Conservation (phyloP, 2,329 filamentous ascomycete genomes). For the Rhynchosporium secalis region DNA sequence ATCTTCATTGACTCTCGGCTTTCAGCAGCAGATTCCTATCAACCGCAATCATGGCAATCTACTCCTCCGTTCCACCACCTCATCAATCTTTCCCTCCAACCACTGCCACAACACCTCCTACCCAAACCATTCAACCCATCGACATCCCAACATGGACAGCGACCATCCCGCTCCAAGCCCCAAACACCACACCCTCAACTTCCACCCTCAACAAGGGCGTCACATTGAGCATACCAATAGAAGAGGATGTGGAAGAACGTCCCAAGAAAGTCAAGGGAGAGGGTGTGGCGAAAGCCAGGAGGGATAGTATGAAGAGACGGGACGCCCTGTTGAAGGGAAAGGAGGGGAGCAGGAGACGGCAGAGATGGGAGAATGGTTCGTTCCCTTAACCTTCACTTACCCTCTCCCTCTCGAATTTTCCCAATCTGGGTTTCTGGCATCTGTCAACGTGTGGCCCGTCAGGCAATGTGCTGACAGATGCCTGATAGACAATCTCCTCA, state of each 20-base stretch:
- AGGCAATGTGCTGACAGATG: neutral
- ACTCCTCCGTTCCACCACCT: constrained; percentile 53
- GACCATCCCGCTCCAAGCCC: constrained; percentile 55
- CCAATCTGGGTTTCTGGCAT: too few species aligned
- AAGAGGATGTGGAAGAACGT: constrained; percentile 41
- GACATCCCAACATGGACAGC: constrained; percentile 70
- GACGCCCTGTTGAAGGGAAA: constrained; percentile 74
- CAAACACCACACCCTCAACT: constrained; percentile 55
- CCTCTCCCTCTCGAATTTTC: neutral
- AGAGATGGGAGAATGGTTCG: constrained; percentile 93
- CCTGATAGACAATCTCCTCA: constrained; percentile 73
- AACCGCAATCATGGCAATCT: constrained; percentile 50
- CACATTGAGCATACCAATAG: constrained; percentile 73
- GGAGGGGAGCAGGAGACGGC: constrained; percentile 80
- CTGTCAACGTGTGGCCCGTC: too few species aligned
- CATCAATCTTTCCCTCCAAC: constrained; percentile 34
- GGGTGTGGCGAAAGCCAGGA: constrained; percentile 44
- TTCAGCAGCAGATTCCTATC: neutral
- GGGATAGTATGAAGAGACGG: constrained; percentile 57
- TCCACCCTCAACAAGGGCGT: constrained; percentile 60
- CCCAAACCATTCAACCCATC: constrained; percentile 39
- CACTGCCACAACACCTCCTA: neutral
- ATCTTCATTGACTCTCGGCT: neutral
- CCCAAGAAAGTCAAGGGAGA: constrained; percentile 29
- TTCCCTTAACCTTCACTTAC: constrained; percentile 17